A percentile compares a stretch with the other conserved stretches of the same genome.
Evolutionary conservation across 2,329 filamentous ascomycete species (phyloP).

Genomic region (Lachnellula arida): DNA sequence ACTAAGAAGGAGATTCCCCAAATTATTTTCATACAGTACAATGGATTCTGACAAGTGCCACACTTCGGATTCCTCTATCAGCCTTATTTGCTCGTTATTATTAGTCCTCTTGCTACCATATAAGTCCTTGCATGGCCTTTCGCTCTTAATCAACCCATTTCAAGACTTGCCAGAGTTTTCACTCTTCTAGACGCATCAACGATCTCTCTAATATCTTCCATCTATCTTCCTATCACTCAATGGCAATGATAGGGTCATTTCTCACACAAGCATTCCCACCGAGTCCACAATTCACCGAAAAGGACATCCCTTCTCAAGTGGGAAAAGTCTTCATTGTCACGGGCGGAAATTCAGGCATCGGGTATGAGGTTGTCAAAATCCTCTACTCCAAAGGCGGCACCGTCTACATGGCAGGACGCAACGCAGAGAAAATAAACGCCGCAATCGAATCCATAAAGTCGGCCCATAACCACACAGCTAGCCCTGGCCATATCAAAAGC

Average conservation of each 20-base stretch:
- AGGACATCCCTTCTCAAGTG: conserved; percentile 34
- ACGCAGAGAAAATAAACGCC: conserved; percentile 31
- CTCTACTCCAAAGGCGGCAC: conserved; percentile 38
- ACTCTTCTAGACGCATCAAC: too few relatives aligned
- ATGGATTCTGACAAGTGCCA: too few relatives aligned
- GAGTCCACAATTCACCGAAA: conserved; percentile 38
- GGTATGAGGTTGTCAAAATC: conserved; percentile 34
- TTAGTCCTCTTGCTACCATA: too few relatives aligned
- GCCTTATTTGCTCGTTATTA: too few relatives aligned
- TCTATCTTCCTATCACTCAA: too few relatives aligned
- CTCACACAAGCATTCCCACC: conserved; percentile 30
- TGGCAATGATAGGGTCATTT: background rate
- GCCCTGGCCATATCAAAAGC: conserved; percentile 31
- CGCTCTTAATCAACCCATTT: too few relatives aligned
- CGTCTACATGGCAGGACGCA: conserved; percentile 40
- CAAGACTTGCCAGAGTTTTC: too few relatives aligned
- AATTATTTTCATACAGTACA: too few relatives aligned
- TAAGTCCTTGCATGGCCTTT: too few relatives aligned
- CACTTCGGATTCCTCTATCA: too few relatives aligned
- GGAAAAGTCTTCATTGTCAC: conserved; percentile 42
- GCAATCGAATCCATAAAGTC: conserved; percentile 32
- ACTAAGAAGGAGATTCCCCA: too few relatives aligned
- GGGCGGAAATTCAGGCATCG: conserved; percentile 28
- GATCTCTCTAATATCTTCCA: too few relatives aligned
- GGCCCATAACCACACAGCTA: conserved; percentile 27